Evolutionary conservation across 2,329 filamentous ascomycete species (phyloP), one percentile per base, ranked within the genome.

Genomic region (Tolypocladium guangdongense): DNA sequence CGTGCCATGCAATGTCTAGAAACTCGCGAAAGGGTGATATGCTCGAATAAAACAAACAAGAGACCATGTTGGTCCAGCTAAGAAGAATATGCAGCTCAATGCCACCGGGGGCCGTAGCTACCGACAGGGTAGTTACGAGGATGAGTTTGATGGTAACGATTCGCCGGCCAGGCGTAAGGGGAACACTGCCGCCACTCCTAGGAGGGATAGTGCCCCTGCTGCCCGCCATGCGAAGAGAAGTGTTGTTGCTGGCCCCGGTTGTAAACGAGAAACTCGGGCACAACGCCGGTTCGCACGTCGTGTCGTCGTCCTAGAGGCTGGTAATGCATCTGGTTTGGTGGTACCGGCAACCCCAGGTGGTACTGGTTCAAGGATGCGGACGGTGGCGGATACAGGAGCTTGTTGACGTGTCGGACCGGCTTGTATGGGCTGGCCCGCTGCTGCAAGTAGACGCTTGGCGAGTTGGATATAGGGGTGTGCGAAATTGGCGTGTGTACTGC

Each of bases 381-480:
- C 0, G 90, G 88, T 7, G 90, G 89, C 35, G 91, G 91, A 55
- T 93, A 90, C 33, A 96, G 77, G n/a, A 97, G 80, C 0, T 90
- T 95, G 60, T 93, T 90, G 55, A 96, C 89, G 56, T 89, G 82
- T 52, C 91, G 87, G 39, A 96, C 86, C 1, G 92, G 92, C 58
- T 90, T 88, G 70, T 97, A 97, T 3, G 93, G 93, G 53, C 92
- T 97, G 58, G 88, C 85, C 54, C 93, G 82, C 66, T 96, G 89
- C 63, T 88, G 87, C 38, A 96, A 76, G 69, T 95, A 95, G 63
- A 89, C 82, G 12, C 88, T 91, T 1, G 92, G 92, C 35, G 93
- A 97, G 58, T 93, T 80, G 35, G 88, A 86, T 46, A 83, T 81
- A 7, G 86, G 84, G 10, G 83, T 81, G 49, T 83, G 78, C 4